phyloP scores from a whole-genome alignment of 2,329 filamentous ascomycete genomes.

The Hypocreales sp. region DNA sequence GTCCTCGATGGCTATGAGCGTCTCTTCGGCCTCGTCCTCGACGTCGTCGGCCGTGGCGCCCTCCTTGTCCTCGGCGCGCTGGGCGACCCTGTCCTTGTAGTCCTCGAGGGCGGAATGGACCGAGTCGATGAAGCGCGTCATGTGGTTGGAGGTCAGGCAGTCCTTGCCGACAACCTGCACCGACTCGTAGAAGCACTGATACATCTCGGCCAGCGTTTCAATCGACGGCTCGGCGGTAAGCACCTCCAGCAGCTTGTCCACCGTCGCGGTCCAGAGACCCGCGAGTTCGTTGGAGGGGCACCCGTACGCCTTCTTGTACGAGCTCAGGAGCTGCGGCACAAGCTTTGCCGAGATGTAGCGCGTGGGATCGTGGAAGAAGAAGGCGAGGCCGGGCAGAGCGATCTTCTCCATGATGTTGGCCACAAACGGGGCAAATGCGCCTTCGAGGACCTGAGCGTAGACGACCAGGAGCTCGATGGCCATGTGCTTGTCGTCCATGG shows the following conservation, averaged over 20 bases:
- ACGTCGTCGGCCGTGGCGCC: slow-evolving; percentile 64
- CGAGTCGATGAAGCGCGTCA: slow-evolving; percentile 76
- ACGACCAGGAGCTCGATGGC: slow-evolving; percentile 97
- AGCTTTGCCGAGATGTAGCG: slow-evolving; percentile 89
- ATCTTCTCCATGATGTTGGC: slow-evolving; percentile 93
- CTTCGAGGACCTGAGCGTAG: slow-evolving; percentile 92
- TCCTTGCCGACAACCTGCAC: slow-evolving; percentile 85
- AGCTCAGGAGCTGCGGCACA: slow-evolving; percentile 82
- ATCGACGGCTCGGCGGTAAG: slow-evolving; percentile 88
- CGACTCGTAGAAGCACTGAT: slow-evolving; percentile 98
- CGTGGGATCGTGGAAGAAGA: slow-evolving; percentile 98
- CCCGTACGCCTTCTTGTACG: slow-evolving; percentile 86
- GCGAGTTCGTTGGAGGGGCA: slow-evolving; percentile 62
- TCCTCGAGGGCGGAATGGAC: slow-evolving; percentile 79
- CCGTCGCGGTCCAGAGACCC: slow-evolving; percentile 71
- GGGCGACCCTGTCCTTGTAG: slow-evolving; percentile 74
- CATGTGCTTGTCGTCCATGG: slow-evolving; percentile 97
- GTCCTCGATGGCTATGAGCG: slow-evolving; percentile 84
- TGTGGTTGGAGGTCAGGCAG: slow-evolving; percentile 62
- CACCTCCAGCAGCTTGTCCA: slow-evolving; percentile 85
- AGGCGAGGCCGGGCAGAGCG: slow-evolving; percentile 79
- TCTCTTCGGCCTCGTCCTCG: slow-evolving; percentile 78
- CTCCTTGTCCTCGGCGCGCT: slow-evolving; percentile 69
- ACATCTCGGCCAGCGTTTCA: slow-evolving; percentile 96
- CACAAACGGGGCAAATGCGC: slow-evolving; percentile 81